Percentiles rank a stretch among this genome's conserved stretches.
phyloP scores from a whole-genome alignment of 257 asterid genomes.

The Eustoma russellianum region DNA sequence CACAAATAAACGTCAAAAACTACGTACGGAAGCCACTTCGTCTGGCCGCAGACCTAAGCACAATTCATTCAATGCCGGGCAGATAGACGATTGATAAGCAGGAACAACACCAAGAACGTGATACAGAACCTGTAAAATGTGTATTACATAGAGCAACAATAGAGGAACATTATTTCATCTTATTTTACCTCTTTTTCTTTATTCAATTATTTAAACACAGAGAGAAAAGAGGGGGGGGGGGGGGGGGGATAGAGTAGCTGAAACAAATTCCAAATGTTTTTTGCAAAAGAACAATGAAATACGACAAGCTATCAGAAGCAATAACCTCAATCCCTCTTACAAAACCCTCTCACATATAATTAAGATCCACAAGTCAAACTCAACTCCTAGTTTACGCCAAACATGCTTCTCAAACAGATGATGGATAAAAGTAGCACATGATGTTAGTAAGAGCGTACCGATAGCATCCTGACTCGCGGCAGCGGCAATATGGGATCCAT shows the following conservation, averaged over 20 bases:
- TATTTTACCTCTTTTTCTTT: too few relatives aligned
- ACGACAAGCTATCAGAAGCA: too few relatives aligned
- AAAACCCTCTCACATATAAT: background rate
- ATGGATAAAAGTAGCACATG: background rate
- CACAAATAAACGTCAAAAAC: slow-evolving; percentile 12
- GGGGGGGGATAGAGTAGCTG: too few relatives aligned
- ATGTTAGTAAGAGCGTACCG: slow-evolving; percentile 40
- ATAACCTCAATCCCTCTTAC: too few relatives aligned
- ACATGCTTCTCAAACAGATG: too few relatives aligned
- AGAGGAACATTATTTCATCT: slow-evolving; percentile 7
- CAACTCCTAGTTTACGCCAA: too few relatives aligned
- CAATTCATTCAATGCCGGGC: slow-evolving; percentile 87
- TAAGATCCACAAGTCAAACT: too few relatives aligned
- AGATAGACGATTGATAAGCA: slow-evolving; percentile 68
- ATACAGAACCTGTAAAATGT: slow-evolving; percentile 65
- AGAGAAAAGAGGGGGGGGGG: background rate
- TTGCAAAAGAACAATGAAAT: too few relatives aligned
- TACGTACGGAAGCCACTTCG: slow-evolving; percentile 91
- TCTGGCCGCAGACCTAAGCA: slow-evolving; percentile 88
- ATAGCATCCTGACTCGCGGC: slow-evolving; percentile 88
- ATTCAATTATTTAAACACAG: too few relatives aligned
- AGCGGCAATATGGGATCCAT: slow-evolving; percentile 89
- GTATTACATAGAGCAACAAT: slow-evolving; percentile 12
- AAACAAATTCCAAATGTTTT: background rate
- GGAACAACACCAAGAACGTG: slow-evolving; percentile 95